Evolutionary conservation across 2,329 filamentous ascomycete species (phyloP), one percentile per base, ranked within the genome.

Genomic region (Cercospora sp.): DNA sequence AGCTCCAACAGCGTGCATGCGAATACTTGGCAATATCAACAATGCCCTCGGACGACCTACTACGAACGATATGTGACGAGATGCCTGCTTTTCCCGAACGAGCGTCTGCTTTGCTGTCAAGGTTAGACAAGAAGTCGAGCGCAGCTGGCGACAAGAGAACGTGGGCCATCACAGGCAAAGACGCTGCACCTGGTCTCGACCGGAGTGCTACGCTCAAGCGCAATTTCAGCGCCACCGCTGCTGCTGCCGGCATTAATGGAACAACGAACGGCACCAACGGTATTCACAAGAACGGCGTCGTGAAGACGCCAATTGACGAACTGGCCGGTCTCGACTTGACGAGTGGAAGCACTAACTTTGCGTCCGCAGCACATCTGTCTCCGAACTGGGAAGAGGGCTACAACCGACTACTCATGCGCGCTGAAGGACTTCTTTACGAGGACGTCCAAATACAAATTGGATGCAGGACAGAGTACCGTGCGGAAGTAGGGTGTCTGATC

Each of bases 41-140:
- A 36, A 86, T 96, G 78, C 91, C 93, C 0, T 93, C 92, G 0
- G 95, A 99, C 75, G 94, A 98, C 72, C 86, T 99, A 6, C 84
- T 99, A 12, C 89, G 95, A 62, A 98, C 95, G 0, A 90, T 99
- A 5, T 97, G 94, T 79, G 95, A 99, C 74, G 95, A 99, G 79
- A 99, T 99, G 96, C 95, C 95, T 2, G 94, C 95, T 0, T 99
- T 98, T 81, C 96, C 95, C 0, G 94, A 99, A 79, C 86, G 96
- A 68, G 90, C 96, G 67, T 98, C 95, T 5, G 94, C 95, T 1
- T 84, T 99, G 30, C 84, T 99, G 10, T 97, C 94, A 45, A 87
- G 95, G 67, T 85, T 99, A 60, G 94, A 99, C 80, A 93, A 97
- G 80, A 98, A 96, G 82, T 93, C 96, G 75, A 92, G 91, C 69